phyloP scores from a whole-genome alignment of 176 grass and related monocot genomes.

The Juncus inflexus region DNA sequence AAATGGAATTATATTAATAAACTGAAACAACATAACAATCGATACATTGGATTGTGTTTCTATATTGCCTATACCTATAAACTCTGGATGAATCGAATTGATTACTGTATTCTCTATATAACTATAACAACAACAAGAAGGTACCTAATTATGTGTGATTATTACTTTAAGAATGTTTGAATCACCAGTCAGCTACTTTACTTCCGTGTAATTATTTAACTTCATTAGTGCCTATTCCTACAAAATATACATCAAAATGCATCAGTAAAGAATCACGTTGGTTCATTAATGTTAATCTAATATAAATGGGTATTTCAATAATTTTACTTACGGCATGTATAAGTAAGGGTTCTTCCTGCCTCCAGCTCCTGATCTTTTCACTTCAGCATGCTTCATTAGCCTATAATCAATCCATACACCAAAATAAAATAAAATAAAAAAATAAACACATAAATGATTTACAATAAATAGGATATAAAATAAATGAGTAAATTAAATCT shows the following conservation, averaged over 20 bases:
- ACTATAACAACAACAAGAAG: no score
- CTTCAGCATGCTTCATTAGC: slow-evolving; percentile 23
- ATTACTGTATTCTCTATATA: no score
- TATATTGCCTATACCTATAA: no score
- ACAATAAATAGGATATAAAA: neutral
- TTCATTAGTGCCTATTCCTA: slow-evolving; percentile 19
- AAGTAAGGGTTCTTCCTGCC: slow-evolving; percentile 31
- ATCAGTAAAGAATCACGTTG: slow-evolving; percentile 7
- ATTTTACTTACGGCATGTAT: slow-evolving; percentile 24
- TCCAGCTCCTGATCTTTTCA: slow-evolving; percentile 25
- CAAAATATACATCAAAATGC: slow-evolving; percentile 13
- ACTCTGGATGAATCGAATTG: no score
- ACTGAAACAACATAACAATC: no score
- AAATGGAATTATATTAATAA: no score
- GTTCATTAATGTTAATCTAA: neutral
- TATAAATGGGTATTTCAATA: neutral
- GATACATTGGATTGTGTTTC: no score
- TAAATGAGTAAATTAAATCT: neutral
- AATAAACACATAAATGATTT: neutral
- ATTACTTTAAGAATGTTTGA: no score
- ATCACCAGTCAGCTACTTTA: no score
- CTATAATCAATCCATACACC: slow-evolving; percentile 8
- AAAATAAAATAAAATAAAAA: slow-evolving; percentile 12
- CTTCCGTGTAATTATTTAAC: no score
- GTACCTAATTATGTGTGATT: no score